A percentile compares a stretch with the other conserved stretches of the same genome.
phyloP scores from a whole-genome alignment of 148 eudicot species.

The Fallopia convolvulus region DNA sequence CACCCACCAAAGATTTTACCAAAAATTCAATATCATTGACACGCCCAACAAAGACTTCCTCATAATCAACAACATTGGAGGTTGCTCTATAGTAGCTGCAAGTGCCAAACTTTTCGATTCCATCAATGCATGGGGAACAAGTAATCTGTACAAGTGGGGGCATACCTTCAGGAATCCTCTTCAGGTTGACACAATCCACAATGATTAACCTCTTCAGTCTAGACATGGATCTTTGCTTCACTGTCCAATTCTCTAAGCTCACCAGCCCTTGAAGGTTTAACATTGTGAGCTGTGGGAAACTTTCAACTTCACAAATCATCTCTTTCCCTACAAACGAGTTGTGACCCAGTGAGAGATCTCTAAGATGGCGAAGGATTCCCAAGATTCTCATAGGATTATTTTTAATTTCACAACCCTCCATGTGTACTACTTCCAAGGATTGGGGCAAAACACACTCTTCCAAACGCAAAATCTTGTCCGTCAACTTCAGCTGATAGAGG shows the following conservation, averaged over 20 bases:
- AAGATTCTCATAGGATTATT: neutral
- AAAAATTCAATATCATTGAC: slow-evolving; percentile 17
- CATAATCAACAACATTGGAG: neutral
- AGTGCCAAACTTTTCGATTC: neutral
- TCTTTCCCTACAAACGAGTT: neutral
- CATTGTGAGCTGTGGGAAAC: neutral
- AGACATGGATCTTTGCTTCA: neutral
- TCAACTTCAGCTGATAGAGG: slow-evolving; percentile 22
- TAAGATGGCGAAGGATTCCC: neutral
- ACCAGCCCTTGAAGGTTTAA: neutral
- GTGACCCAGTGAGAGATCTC: neutral
- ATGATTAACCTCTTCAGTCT: neutral
- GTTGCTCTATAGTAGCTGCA: neutral
- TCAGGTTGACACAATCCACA: neutral
- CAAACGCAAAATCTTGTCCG: slow-evolving; percentile 8
- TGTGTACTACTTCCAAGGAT: neutral
- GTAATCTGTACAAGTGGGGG: neutral
- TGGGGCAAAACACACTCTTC: neutral
- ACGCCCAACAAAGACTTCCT: slow-evolving; percentile 17
- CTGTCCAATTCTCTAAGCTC: neutral
- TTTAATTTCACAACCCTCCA: neutral
- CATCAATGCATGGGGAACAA: slow-evolving; percentile 1
- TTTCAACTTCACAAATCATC: neutral
- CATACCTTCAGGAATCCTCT: neutral
- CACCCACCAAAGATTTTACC: slow-evolving; percentile 15